Evolutionary conservation across 257 asterid species (phyloP), one percentile per base, ranked within the genome.

Genomic region (Solanum appendiculatum): DNA sequence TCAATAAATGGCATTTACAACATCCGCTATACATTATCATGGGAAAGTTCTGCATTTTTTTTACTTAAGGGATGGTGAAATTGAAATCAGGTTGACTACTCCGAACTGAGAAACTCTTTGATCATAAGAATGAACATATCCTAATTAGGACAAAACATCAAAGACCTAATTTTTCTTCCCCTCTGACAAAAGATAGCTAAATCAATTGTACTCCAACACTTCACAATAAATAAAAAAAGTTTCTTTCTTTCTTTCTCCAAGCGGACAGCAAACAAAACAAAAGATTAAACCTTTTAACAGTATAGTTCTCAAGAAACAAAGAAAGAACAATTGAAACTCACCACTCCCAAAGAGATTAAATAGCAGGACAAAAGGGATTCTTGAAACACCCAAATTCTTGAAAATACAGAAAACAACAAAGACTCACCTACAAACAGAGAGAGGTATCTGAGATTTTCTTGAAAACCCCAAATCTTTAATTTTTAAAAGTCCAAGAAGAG

Each of bases 371-470:
- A 90, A 54, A 69, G 85, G 11, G 89, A 89, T 89, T 82, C 86
- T 88, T 90, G 60, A 87, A 86, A 86, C 36, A 92, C 89, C 91
- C 82, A 86, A 90, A 85, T 46, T 88, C 83, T 44, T 75, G 87
- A 87, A 87, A 88, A 82, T 86, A 88, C 86, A 86, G 84, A 87
- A 92, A 91, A 88, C 68, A 89, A 86, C 86, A 85, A 89, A 84
- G 51, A 91, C 92, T 89, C 90, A 91, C 91, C 93, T 86, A 87
- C 82, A 84, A 83, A 81, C 58, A 72, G 66, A 37, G 13, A 70
- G 84, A 60, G 93, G 75, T 88, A 91, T 81, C 89, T 89, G 93
- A 85, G 93, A 90, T 86, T 83, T 83, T 25, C 80, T 63, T 33
- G 77, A 60, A 54, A 88, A 21, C 85, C 82, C 86, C 51, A 87